These are phyloP conservation scores for Avena sativa DNA, from an alignment of 176 grass and related monocot genomes.

Conservation along the genomic window DNA sequence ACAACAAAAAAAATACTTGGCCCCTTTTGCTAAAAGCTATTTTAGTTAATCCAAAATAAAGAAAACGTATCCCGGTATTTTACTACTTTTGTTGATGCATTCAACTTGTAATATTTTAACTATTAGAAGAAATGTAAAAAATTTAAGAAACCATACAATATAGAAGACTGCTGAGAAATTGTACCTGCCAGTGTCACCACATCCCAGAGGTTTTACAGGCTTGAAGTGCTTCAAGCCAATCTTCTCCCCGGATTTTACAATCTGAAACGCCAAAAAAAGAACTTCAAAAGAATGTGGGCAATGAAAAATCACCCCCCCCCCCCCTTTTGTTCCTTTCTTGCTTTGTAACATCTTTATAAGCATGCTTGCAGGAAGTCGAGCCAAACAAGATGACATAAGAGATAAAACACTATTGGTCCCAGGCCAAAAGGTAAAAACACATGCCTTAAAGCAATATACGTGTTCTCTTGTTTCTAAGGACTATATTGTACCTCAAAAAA, in stretches of 20 bases:
- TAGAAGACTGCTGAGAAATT: conserved; percentile 21
- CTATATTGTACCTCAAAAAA: background rate
- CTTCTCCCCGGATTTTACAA: conserved; percentile 63
- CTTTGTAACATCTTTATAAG: conserved; percentile 9
- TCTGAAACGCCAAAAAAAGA: conserved; percentile 47
- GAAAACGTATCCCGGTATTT: background rate
- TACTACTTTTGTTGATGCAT: background rate
- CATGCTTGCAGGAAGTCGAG: conserved; percentile 4
- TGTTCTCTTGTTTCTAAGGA: background rate
- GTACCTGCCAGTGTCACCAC: conserved; percentile 98
- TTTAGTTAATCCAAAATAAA: background rate
- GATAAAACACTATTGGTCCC: conserved; percentile 2
- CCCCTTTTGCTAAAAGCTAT: conserved; percentile 16
- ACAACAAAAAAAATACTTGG: background rate
- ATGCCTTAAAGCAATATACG: conserved; percentile 15
- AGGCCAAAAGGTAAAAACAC: background rate
- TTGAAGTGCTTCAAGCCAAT: conserved; percentile 93
- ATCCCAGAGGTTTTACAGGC: conserved; percentile 87
- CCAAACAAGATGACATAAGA: conserved; percentile 26
- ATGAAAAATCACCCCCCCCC: background rate
- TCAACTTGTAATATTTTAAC: conserved; percentile 24
- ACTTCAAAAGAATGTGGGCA: background rate
- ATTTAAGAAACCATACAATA: conserved; percentile 11
- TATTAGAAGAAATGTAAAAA: conserved; percentile 11
- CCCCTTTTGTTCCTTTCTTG: conserved; percentile 1